Conservation (phyloP, 2,329 filamentous ascomycete species). For the Fusarium illudens region DNA sequence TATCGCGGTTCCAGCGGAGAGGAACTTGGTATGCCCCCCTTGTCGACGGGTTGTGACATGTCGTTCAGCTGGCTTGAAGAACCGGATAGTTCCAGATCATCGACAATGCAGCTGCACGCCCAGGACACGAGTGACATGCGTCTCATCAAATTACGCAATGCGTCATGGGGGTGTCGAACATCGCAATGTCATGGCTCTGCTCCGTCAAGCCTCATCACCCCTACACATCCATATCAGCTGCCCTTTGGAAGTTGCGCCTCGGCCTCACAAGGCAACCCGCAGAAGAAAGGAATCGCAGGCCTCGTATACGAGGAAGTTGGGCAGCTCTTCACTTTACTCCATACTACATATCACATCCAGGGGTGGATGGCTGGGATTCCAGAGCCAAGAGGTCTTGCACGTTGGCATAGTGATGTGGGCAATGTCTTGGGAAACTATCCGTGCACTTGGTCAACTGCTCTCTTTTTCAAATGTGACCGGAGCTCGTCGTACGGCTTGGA, state of each 20-base stretch:
- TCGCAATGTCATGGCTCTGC: not conserved
- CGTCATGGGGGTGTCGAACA: not conserved
- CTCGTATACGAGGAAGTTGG: not conserved
- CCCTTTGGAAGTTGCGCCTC: not conserved
- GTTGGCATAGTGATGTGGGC: slow-evolving; percentile 12
- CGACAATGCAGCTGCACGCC: slow-evolving; percentile 11
- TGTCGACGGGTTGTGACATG: slow-evolving; percentile 19
- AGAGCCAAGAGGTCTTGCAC: not conserved
- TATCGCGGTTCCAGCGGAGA: slow-evolving; percentile 11
- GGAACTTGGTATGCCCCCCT: slow-evolving; percentile 5
- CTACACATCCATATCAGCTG: not conserved
- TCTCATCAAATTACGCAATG: not conserved
- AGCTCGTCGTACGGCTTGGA: not conserved
- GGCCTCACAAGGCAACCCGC: not conserved
- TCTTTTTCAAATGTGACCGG: not conserved
- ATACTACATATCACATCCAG: not conserved
- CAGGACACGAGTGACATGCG: not conserved
- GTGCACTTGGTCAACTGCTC: not conserved
- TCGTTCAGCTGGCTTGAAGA: slow-evolving; percentile 13
- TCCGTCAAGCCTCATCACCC: slow-evolving; percentile 1
- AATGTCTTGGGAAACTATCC: not conserved
- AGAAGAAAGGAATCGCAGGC: not conserved
- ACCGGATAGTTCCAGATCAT: slow-evolving; percentile 8
- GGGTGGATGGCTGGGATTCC: slow-evolving; percentile 3
- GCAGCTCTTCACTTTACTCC: not conserved